Evolutionary conservation across 345 rosid species (phyloP).

Genomic region (Eucalyptus cloeziana): DNA sequence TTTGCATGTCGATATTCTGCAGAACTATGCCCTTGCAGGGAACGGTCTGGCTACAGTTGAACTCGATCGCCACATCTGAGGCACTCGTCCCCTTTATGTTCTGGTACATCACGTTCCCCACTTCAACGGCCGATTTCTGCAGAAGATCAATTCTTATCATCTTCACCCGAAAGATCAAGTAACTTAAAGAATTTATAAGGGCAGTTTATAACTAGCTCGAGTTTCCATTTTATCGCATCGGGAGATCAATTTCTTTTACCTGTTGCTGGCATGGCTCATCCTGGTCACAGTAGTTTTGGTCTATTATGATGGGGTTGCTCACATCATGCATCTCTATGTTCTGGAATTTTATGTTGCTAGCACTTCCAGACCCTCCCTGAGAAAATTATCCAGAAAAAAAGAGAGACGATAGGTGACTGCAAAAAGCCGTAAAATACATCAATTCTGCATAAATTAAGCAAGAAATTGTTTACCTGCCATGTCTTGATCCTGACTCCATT

Average conservation of each 20-base stretch:
- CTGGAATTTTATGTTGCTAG: conserved; percentile 55
- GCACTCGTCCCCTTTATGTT: conserved; percentile 73
- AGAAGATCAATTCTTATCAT: neutral
- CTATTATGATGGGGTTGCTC: conserved; percentile 71
- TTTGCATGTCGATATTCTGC: conserved; percentile 26
- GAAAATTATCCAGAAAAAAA: neutral
- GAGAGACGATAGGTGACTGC: neutral
- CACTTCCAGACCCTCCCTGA: conserved; percentile 93
- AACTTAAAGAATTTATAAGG: neutral
- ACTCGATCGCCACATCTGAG: conserved; percentile 49
- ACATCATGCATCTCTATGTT: conserved; percentile 67
- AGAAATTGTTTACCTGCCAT: conserved; percentile 48
- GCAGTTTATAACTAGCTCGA: neutral
- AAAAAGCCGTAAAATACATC: neutral
- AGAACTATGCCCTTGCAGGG: conserved; percentile 61
- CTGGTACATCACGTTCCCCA: conserved; percentile 52
- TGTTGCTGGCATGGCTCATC: conserved; percentile 46
- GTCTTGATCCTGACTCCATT: conserved; percentile 93
- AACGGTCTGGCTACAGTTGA: conserved; percentile 48
- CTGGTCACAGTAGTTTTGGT: conserved; percentile 81
- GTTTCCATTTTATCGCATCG: neutral
- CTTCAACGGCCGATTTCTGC: conserved; percentile 59
- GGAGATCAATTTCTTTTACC: conserved; percentile 6
- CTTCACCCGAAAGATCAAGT: neutral
- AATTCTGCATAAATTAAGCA: neutral